phyloP scores from a whole-genome alignment of 2,329 filamentous ascomycete species.

The Gnomoniopsis sp. region DNA sequence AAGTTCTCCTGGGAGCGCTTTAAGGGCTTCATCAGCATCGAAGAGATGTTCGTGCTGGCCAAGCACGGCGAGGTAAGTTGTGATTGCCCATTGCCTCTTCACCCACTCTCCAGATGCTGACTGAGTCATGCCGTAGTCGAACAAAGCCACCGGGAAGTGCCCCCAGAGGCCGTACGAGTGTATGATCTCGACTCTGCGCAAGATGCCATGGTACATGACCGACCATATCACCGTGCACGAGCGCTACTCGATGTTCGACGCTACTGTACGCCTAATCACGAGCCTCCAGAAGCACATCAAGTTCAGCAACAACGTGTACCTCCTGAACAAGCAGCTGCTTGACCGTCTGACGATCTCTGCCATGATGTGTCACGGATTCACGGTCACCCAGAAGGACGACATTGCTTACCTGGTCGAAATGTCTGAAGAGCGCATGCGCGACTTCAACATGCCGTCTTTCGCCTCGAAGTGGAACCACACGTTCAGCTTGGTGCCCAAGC shows the following conservation, averaged over 20 bases:
- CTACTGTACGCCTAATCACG: slow-evolving; percentile 46
- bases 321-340: slow-evolving; percentile 51
- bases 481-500: slow-evolving; percentile 49
- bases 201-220: slow-evolving; percentile 61
- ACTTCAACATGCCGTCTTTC: slow-evolving; percentile 45
- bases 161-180: slow-evolving; percentile 64
- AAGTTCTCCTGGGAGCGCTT: slow-evolving; percentile 49
- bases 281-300: slow-evolving; percentile 42
- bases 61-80: slow-evolving; percentile 55
- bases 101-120: neutral
- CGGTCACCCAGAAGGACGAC: slow-evolving; percentile 58
- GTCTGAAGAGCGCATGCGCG: slow-evolving; percentile 29
- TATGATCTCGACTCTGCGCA: slow-evolving; percentile 59
- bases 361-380: slow-evolving; percentile 59
- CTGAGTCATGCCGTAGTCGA: slow-evolving; percentile 40
- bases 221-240: slow-evolving; percentile 55
- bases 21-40: slow-evolving; percentile 57
- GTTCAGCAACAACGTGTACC: slow-evolving; percentile 34
- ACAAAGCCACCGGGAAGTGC: slow-evolving; percentile 57
- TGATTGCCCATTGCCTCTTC: slow-evolving; percentile 20
- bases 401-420: slow-evolving; percentile 43
- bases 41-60: slow-evolving; percentile 61
- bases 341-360: slow-evolving; percentile 49
- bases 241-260: slow-evolving; percentile 49
- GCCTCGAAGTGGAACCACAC: slow-evolving; percentile 49